Conservation (phyloP, 768 basidiomycete genomes). For the Rhizopogon vinicolor region DNA sequence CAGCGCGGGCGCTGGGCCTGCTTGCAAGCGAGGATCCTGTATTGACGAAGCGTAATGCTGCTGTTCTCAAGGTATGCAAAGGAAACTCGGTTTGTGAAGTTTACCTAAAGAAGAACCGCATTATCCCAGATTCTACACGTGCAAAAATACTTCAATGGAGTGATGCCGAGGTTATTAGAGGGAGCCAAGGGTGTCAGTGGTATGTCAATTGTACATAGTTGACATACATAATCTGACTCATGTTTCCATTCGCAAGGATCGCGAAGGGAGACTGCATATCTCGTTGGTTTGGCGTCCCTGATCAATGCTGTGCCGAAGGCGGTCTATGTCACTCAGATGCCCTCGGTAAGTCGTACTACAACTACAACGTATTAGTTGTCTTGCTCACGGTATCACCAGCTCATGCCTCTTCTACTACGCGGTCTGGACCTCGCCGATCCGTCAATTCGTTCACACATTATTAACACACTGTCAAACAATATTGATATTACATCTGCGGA, state of each 20-base stretch:
- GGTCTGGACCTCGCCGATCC: slow-evolving; percentile 76
- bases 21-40: slow-evolving; percentile 57
- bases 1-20: slow-evolving; percentile 70
- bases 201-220: slow-evolving; percentile 26
- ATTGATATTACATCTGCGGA: slow-evolving; percentile 54
- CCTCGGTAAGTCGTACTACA: slow-evolving; percentile 37
- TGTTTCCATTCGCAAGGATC: slow-evolving; percentile 34
- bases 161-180: slow-evolving; percentile 71
- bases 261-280: slow-evolving; percentile 56
- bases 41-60: slow-evolving; percentile 74
- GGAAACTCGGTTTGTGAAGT: neutral
- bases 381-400: slow-evolving; percentile 37
- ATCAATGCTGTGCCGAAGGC: slow-evolving; percentile 77
- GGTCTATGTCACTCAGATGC: slow-evolving; percentile 65
- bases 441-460: slow-evolving; percentile 72
- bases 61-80: slow-evolving; percentile 64
- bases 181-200: slow-evolving; percentile 56
- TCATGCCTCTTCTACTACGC: slow-evolving; percentile 84
- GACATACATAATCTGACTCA: neutral
- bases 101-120: slow-evolving; percentile 1
- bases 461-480: slow-evolving; percentile 71
- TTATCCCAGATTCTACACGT: slow-evolving; percentile 59
- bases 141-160: slow-evolving; percentile 67
- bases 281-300: slow-evolving; percentile 80
- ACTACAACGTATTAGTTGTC: neutral